phyloP scores from a whole-genome alignment of 1,139 yeast species.

The Yamadazyma oceani region DNA sequence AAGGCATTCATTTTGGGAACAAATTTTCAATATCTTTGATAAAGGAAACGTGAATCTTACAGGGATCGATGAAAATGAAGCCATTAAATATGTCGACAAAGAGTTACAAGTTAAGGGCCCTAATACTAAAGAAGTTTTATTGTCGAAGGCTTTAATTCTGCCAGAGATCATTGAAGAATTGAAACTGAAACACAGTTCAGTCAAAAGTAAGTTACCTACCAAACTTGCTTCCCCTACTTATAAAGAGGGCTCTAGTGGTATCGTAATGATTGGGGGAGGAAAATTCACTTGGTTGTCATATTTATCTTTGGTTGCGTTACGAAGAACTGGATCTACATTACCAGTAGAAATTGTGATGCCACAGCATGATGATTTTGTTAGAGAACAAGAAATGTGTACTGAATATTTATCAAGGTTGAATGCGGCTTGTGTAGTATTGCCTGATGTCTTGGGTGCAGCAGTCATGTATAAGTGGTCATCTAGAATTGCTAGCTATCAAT shows the following conservation, averaged over 20 bases:
- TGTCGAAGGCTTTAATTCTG: conserved; percentile 30
- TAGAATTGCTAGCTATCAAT: conserved; percentile 36
- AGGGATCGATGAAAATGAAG: conserved; percentile 11
- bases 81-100: conserved; percentile 24
- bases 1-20: conserved; percentile 25
- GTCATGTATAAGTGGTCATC: conserved; percentile 33
- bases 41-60: conserved; percentile 16
- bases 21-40: conserved; percentile 21
- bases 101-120: conserved; percentile 25
- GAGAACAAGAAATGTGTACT: conserved; percentile 29
- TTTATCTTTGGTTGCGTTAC: conserved; percentile 31
- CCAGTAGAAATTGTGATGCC: conserved; percentile 44
- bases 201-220: conserved; percentile 26
- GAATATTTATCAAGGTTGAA: conserved; percentile 24
- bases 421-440: conserved; percentile 34
- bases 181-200: conserved; percentile 24
- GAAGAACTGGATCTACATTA: conserved; percentile 35
- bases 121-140: conserved; percentile 27
- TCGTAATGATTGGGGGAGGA: conserved; percentile 41
- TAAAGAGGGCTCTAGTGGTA: conserved; percentile 28
- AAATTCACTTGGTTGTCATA: conserved; percentile 41
- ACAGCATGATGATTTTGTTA: conserved; percentile 28
- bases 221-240: conserved; percentile 26
- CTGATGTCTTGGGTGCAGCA: conserved; percentile 35
- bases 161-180: conserved; percentile 25